Evolutionary conservation across 805 yeast species (phyloP), one percentile per base, ranked within the genome.

Genomic region (Candida lessepsii): DNA sequence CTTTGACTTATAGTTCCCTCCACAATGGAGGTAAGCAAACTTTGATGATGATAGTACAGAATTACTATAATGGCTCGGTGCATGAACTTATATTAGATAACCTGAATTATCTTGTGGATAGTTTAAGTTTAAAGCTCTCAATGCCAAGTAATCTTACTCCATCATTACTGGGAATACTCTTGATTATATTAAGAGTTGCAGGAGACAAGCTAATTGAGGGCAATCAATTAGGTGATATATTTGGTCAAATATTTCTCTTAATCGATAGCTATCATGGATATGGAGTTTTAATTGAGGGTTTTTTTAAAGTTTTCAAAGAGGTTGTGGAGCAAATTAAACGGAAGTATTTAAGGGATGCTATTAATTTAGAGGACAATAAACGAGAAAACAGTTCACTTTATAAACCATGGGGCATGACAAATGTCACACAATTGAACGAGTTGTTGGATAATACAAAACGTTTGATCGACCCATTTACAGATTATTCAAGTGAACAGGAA

Each of bases 221-320:
- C 8, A 66, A 67, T 42, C 86, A 80, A 44, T 69, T 91, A 38
- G 76, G 71, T 37, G 98, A 91, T 57, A 70, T 91, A 1, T 65
- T 91, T 14, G 75, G 80, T 35, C 78, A 89, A 3, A 73, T 88
- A 46, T 88, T 91, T 57, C 77, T 81, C 14, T 63, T 90, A 25
- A 68, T 91, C 36, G 98, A 91, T 61, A 70, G 80, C 39, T 91
- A 83, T 53, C 96, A 90, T 61, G 95, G 91, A 0, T 91, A 91
- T 57, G 65, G 80, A 2, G 67, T 71, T 11, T 63, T 93, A 13
- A 81, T 86, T 39, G 81, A 81, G 42, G 86, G 87, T 1, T 81
- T 87, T 44, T 85, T 89, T 46, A 61, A 71, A 2, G 83, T 87
- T 0, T 87, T 90, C 52, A 75, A 75, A 39, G 81, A 78, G 18